Conservation (phyloP, 495 filamentous ascomycete species). For the Neurospora sp. region DNA sequence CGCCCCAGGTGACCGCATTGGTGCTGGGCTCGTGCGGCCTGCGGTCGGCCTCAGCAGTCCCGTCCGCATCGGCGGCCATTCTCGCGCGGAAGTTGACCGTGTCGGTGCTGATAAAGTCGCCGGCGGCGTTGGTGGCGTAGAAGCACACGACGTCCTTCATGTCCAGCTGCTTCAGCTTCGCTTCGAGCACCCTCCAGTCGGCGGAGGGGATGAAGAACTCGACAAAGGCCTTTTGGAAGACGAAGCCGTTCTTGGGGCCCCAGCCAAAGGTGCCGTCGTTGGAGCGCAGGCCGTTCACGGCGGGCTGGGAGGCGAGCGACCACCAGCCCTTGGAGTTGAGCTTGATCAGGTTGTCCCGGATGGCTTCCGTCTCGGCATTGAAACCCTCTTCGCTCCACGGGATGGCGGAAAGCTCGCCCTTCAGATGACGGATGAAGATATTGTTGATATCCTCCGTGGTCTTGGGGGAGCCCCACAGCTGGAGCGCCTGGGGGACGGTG, state of each 20-base stretch:
- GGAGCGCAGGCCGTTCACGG: conserved; percentile 73
- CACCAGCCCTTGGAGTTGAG: conserved; percentile 85
- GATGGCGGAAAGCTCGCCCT: conserved; percentile 62
- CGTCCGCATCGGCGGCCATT: conserved; percentile 6
- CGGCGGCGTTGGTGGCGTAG: conserved; percentile 68
- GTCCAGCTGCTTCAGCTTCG: conserved; percentile 45
- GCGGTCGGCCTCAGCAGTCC: not conserved
- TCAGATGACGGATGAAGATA: conserved; percentile 72
- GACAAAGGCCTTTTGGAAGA: conserved; percentile 97
- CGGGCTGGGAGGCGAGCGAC: conserved; percentile 94
- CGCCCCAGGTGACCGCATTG: conserved; percentile 95
- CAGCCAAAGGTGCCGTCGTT: conserved; percentile 80
- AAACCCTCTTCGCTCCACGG: conserved; percentile 92
- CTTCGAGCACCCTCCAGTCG: conserved; percentile 59
- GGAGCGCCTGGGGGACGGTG: conserved; percentile 61
- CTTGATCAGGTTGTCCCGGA: conserved; percentile 58
- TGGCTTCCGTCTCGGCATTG: conserved; percentile 72
- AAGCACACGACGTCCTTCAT: conserved; percentile 60
- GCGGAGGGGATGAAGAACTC: conserved; percentile 76
- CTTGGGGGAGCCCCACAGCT: conserved; percentile 74
- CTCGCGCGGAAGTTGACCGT: conserved; percentile 9
- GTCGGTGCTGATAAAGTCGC: conserved; percentile 62
- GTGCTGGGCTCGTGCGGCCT: conserved; percentile 41
- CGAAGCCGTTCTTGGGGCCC: conserved; percentile 86
- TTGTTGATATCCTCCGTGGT: conserved; percentile 57